phyloP scores from a whole-genome alignment of 2,329 filamentous ascomycete species.

The Colletotrichum sublineola region DNA sequence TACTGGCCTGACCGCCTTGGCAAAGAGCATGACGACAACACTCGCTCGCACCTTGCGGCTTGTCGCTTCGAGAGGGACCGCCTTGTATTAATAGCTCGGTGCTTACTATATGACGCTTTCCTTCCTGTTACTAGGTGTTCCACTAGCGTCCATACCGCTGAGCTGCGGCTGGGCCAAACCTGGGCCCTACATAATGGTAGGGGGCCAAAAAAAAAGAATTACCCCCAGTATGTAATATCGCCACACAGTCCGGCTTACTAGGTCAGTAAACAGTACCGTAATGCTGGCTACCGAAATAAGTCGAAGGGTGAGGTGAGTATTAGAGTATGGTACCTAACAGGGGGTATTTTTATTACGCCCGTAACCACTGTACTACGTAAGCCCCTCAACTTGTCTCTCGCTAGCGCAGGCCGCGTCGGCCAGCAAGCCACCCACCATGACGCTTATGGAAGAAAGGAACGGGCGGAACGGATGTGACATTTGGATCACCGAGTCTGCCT shows the following conservation, averaged over 20 bases:
- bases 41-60: constrained; percentile 5
- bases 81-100: too few species aligned
- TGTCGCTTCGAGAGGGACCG: too few species aligned
- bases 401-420: constrained; percentile 23
- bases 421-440: constrained; percentile 17
- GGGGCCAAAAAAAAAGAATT: too few species aligned
- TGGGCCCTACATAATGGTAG: background rate
- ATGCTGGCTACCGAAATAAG: too few species aligned
- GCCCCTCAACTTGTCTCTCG: constrained; percentile 15
- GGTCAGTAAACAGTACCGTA: too few species aligned
- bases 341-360: too few species aligned
- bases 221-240: too few species aligned
- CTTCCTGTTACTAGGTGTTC: background rate
- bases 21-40: constrained; percentile 37
- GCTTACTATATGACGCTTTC: background rate
- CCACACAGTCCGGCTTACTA: too few species aligned
- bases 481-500: constrained; percentile 7
- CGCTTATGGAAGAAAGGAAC: background rate
- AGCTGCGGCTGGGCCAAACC: constrained; percentile 1
- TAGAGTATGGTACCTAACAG: too few species aligned
- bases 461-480: background rate
- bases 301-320: too few species aligned
- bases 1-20: constrained; percentile 6
- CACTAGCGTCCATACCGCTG: background rate
- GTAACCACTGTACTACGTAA: background rate